Conservation (phyloP, 805 yeast species). For the Candida chauliodis region DNA sequence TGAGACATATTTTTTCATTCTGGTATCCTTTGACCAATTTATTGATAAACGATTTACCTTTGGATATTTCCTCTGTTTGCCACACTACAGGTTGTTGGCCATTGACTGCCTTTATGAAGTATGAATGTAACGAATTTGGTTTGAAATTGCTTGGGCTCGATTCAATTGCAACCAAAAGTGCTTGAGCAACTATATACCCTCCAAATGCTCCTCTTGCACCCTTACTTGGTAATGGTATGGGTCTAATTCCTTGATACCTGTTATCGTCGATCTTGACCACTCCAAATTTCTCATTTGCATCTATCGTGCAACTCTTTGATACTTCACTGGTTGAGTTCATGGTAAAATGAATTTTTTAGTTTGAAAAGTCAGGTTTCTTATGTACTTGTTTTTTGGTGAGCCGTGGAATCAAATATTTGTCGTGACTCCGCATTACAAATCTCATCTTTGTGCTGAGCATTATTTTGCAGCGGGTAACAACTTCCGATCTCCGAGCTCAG, state of each 20-base stretch:
- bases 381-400: too few species aligned
- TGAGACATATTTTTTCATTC: conserved; percentile 25
- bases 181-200: conserved; percentile 34
- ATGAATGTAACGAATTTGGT: conserved; percentile 42
- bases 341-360: too few species aligned
- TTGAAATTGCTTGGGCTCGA: conserved; percentile 26
- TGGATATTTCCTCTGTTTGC: conserved; percentile 31
- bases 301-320: too few species aligned
- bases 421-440: too few species aligned
- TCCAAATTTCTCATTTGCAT: neutral
- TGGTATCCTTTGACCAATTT: conserved; percentile 30
- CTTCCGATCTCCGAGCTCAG: too few species aligned
- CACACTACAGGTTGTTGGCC: conserved; percentile 26
- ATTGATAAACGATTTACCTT: conserved; percentile 35
- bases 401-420: too few species aligned
- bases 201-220: conserved; percentile 29
- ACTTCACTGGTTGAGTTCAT: neutral
- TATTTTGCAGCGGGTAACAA: too few species aligned
- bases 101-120: conserved; percentile 36
- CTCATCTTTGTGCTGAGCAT: too few species aligned
- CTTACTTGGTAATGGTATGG: conserved; percentile 16
- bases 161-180: conserved; percentile 27
- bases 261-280: conserved; percentile 15
- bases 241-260: conserved; percentile 19
- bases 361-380: too few species aligned